These are phyloP conservation scores for Medicago arabica DNA, from an alignment of 306 rosid species.

Conservation along the genomic window DNA sequence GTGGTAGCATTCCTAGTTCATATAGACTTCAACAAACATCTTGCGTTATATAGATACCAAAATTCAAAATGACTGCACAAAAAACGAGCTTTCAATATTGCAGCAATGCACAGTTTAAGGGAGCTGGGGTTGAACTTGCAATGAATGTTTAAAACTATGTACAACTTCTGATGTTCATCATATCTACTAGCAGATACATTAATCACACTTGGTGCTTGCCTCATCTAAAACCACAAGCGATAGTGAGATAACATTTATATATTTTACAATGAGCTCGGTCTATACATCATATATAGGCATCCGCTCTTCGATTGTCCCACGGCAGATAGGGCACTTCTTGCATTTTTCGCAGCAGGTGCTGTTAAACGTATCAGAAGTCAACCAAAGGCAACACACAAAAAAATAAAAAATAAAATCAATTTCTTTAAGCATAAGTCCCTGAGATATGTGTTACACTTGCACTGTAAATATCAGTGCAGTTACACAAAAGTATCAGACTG, in stretches of 20 bases:
- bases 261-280: constrained; percentile 38
- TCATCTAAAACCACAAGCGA: constrained; percentile 62
- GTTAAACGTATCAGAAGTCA: constrained; percentile 38
- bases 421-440: not conserved
- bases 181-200: constrained; percentile 33
- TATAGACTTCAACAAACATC: not conserved
- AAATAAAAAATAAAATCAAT: not conserved
- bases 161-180: constrained; percentile 44
- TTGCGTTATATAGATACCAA: not conserved
- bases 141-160: constrained; percentile 29
- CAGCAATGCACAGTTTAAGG: constrained; percentile 17
- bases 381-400: not conserved
- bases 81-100: not conserved
- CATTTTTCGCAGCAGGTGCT: constrained; percentile 87
- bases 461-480: not conserved
- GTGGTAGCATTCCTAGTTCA: not conserved
- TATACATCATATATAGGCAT: constrained; percentile 74
- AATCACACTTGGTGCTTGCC: constrained; percentile 50
- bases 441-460: not conserved
- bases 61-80: not conserved
- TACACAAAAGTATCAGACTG: not conserved
- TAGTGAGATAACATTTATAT: constrained; percentile 36
- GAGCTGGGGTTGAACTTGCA: not conserved
- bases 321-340: constrained; percentile 84
- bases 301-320: constrained; percentile 66